These are phyloP conservation scores for Ustilago bromivora DNA, from an alignment of 1,284 basidiomycete species.

Conservation along the genomic window DNA sequence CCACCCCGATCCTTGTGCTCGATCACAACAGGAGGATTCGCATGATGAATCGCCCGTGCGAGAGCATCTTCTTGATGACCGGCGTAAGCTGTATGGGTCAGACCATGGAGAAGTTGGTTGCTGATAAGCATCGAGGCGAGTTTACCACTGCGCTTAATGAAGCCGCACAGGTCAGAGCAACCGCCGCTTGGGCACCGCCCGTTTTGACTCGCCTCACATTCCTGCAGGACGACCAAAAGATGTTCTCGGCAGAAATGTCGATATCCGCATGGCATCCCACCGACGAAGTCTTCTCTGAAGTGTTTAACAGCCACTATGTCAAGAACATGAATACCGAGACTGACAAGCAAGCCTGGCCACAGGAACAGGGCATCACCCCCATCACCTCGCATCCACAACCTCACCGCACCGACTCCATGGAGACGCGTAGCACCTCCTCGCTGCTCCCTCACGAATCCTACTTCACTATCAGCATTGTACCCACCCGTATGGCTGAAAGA, in stretches of 20 bases:
- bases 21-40: conserved; percentile 58
- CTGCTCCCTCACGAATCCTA: conserved; percentile 56
- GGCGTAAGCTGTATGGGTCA: conserved; percentile 57
- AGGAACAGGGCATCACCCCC: neutral
- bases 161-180: conserved; percentile 41
- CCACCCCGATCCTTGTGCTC: conserved; percentile 61
- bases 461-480: conserved; percentile 58
- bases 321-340: conserved; percentile 16
- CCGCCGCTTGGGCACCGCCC: conserved; percentile 48
- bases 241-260: conserved; percentile 55
- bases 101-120: conserved; percentile 53
- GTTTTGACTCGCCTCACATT: conserved; percentile 57
- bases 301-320: conserved; percentile 42
- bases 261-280: conserved; percentile 64
- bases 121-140: conserved; percentile 21
- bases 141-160: conserved; percentile 55
- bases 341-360: conserved; percentile 17
- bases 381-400: neutral
- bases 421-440: conserved; percentile 21
- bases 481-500: conserved; percentile 47
- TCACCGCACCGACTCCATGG: conserved; percentile 24
- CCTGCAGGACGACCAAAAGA: conserved; percentile 45
- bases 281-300: conserved; percentile 60
- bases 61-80: conserved; percentile 53
- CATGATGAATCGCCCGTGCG: conserved; percentile 64